A percentile compares a stretch with the other conserved stretches of the same genome.
Conservation (phyloP, 345 rosid species). For the Gossypium australe region DNA sequence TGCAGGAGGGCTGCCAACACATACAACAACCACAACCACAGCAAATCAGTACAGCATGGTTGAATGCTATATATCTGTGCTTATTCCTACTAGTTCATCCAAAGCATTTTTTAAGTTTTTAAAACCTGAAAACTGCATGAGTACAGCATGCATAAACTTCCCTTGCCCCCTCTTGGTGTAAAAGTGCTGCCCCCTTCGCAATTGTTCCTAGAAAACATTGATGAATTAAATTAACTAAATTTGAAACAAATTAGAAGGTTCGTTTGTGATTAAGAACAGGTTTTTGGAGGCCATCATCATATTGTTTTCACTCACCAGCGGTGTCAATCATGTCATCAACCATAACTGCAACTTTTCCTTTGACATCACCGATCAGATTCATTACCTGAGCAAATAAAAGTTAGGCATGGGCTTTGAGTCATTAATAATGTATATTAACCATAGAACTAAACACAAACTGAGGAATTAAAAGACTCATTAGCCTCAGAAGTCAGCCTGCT, state of each 20-base stretch:
- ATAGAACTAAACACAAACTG: neutral
- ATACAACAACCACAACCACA: neutral
- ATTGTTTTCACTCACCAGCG: slow-evolving; percentile 58
- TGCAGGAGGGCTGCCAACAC: slow-evolving; percentile 58
- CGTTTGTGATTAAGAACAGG: neutral
- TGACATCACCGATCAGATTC: slow-evolving; percentile 96
- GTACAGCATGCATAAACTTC: slow-evolving; percentile 97
- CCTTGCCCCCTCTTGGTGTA: slow-evolving; percentile 95
- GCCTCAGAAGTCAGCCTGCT: neutral
- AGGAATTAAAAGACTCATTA: neutral
- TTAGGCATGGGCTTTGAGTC: neutral
- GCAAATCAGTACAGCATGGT: neutral
- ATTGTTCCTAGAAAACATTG: slow-evolving; percentile 62
- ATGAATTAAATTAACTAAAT: neutral
- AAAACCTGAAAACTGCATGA: slow-evolving; percentile 94
- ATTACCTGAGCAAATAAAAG: slow-evolving; percentile 53
- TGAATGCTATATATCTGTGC: neutral
- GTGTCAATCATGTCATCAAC: slow-evolving; percentile 99
- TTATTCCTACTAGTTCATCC: neutral
- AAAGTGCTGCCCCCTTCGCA: slow-evolving; percentile 83
- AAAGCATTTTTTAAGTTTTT: neutral
- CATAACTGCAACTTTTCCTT: slow-evolving; percentile 98
- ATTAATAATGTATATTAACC: neutral
- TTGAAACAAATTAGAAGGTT: neutral
- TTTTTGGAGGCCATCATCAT: neutral